Evolutionary conservation across 768 basidiomycete species (phyloP).

Genomic region (Collybia sp.): DNA sequence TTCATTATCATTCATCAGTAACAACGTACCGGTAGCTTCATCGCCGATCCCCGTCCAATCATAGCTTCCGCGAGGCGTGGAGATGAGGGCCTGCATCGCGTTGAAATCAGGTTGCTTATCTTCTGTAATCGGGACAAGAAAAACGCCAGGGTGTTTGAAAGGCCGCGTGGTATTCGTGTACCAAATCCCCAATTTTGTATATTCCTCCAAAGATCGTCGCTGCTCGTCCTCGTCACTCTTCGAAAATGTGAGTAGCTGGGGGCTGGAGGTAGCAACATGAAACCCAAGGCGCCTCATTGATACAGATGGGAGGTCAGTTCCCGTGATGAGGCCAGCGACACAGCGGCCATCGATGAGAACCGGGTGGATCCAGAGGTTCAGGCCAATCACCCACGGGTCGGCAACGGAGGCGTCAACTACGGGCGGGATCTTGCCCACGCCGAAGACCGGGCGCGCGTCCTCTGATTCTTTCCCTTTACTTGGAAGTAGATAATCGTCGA

Average conservation of each 20-base stretch:
- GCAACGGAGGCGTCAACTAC: conserved; percentile 57
- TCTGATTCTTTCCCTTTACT: conserved; percentile 47
- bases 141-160: conserved; percentile 47
- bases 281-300: too few relatives aligned
- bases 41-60: conserved; percentile 56
- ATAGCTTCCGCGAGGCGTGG: conserved; percentile 40
- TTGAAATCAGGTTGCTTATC: conserved; percentile 51
- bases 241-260: too few relatives aligned
- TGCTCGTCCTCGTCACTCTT: conserved; percentile 33
- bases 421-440: conserved; percentile 41
- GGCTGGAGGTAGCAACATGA: too few relatives aligned
- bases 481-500: conserved; percentile 81
- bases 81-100: conserved; percentile 45
- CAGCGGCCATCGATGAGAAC: conserved; percentile 45
- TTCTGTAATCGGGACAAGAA: conserved; percentile 60
- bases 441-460: conserved; percentile 40
- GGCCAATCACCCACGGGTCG: conserved; percentile 62
- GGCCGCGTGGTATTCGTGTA: conserved; percentile 59
- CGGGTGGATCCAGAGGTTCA: conserved; percentile 59
- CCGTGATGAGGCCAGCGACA: conserved; percentile 64
- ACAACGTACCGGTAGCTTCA: conserved; percentile 39
- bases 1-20: conserved; percentile 53
- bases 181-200: conserved; percentile 58
- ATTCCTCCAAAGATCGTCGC: conserved; percentile 55
- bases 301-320: conserved; percentile 42